Percentiles rank a stretch among this genome's conserved stretches.
These are phyloP conservation scores for Colletotrichum graminicola DNA, from an alignment of 2,329 filamentous ascomycete genomes.

Conservation along the genomic window DNA sequence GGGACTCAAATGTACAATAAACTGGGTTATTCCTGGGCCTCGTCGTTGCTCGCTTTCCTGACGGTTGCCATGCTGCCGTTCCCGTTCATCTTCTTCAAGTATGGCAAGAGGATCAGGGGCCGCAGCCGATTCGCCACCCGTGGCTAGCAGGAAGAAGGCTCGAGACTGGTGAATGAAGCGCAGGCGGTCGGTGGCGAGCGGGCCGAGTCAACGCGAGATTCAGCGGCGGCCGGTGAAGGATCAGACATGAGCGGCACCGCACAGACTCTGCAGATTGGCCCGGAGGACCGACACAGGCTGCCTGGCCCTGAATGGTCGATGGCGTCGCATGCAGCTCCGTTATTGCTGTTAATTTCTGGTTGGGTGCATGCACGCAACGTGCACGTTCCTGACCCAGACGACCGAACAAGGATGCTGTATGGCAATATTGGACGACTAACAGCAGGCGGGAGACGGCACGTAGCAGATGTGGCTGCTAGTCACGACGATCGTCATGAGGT, in stretches of 20 bases:
- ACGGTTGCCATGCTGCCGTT: constrained; percentile 73
- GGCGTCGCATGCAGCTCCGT: constrained; percentile 17
- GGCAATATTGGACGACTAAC: constrained; percentile 28
- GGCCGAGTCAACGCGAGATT: constrained; percentile 22
- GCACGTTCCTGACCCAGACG: constrained; percentile 32
- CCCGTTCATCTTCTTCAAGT: constrained; percentile 72
- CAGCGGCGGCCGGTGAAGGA: constrained; percentile 15
- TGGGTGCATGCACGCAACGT: not conserved
- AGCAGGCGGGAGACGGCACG: constrained; percentile 10
- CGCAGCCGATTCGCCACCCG: constrained; percentile 65
- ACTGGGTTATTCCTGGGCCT: constrained; percentile 79
- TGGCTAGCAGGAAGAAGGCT: constrained; percentile 5
- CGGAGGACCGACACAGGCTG: constrained; percentile 19
- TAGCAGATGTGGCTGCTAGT: constrained; percentile 37
- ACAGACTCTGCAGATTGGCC: constrained; percentile 27
- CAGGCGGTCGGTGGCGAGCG: constrained; percentile 9
- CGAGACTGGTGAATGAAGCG: not conserved
- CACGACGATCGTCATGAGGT: constrained; percentile 32
- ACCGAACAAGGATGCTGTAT: constrained; percentile 18
- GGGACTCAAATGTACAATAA: constrained; percentile 78
- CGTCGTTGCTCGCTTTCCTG: constrained; percentile 71
- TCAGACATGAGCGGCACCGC: constrained; percentile 30
- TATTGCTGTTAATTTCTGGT: constrained; percentile 5
- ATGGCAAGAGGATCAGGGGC: constrained; percentile 68
- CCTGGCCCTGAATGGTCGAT: constrained; percentile 12